These are phyloP conservation scores for Gyrodon lividus DNA, from an alignment of 768 basidiomycete genomes.

Conservation along the genomic window DNA sequence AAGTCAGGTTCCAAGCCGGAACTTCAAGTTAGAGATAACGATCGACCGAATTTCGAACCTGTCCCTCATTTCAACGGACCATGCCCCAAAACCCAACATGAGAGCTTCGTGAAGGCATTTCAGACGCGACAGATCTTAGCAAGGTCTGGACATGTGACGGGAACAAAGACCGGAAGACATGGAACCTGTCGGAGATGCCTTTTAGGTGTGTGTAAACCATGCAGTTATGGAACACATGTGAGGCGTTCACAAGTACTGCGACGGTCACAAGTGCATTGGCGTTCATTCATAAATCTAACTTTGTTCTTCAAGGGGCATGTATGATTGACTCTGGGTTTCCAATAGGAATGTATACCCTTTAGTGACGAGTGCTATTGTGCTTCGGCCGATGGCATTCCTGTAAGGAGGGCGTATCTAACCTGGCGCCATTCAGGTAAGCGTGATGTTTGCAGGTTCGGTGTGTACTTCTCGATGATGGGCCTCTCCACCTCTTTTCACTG, in stretches of 20 bases:
- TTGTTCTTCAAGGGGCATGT: conserved; percentile 12
- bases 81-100: conserved; percentile 41
- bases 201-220: conserved; percentile 26
- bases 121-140: conserved; percentile 13
- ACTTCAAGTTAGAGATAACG: background rate
- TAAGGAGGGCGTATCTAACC: conserved; percentile 50
- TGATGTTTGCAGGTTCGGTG: conserved; percentile 7
- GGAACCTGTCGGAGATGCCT: conserved; percentile 36
- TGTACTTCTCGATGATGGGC: conserved; percentile 57
- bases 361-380: conserved; percentile 57
- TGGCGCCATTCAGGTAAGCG: conserved; percentile 64
- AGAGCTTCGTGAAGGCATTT: conserved; percentile 42
- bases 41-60: conserved; percentile 22
- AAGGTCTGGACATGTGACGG: conserved; percentile 33
- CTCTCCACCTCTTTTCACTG: conserved; percentile 17
- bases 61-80: conserved; percentile 34
- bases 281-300: conserved; percentile 15
- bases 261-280: background rate
- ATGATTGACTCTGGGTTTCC: conserved; percentile 22
- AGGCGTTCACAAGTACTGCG: background rate
- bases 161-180: conserved; percentile 39
- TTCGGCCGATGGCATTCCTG: conserved; percentile 68
- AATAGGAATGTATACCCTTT: conserved; percentile 44
- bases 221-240: conserved; percentile 7
- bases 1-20: background rate